These are phyloP conservation scores for Rhizopogon roseolus DNA, from an alignment of 768 basidiomycete species.

Conservation along the genomic window DNA sequence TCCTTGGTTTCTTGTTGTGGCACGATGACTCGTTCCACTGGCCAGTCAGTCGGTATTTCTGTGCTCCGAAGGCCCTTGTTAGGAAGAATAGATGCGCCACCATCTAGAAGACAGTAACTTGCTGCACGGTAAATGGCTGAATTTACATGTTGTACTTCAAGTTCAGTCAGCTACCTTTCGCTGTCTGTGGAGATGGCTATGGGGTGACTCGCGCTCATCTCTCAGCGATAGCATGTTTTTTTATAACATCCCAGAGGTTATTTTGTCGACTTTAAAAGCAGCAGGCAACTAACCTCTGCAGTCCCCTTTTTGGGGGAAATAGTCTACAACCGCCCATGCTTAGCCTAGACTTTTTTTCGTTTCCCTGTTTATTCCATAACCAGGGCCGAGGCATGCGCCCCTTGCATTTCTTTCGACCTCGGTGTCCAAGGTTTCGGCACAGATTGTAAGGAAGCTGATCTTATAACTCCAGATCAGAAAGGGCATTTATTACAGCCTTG, in stretches of 20 bases:
- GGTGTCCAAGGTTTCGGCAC: not conserved
- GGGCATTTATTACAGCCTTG: conserved; percentile 57
- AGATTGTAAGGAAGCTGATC: not conserved
- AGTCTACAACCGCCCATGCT: not conserved
- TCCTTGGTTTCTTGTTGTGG: not conserved
- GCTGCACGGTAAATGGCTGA: no score
- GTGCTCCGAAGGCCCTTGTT: not conserved
- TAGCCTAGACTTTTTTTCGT: not conserved
- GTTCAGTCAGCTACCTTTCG: not conserved
- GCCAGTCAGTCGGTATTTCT: not conserved
- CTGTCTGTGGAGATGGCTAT: not conserved
- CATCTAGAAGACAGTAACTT: not conserved
- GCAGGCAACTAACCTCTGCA: not conserved
- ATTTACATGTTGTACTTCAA: not conserved
- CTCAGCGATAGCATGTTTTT: no score
- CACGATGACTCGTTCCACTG: not conserved
- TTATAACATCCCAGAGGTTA: not conserved
- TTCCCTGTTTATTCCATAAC: not conserved
- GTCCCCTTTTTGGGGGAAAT: not conserved
- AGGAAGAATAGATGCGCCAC: not conserved
- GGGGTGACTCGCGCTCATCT: not conserved
- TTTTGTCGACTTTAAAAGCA: not conserved
- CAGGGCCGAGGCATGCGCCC: not conserved
- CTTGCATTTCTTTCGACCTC: not conserved
- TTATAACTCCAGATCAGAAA: conserved; percentile 47